Evolutionary conservation across 305 asterid genomes (phyloP).

Genomic region (Fraxinus latifolia): DNA sequence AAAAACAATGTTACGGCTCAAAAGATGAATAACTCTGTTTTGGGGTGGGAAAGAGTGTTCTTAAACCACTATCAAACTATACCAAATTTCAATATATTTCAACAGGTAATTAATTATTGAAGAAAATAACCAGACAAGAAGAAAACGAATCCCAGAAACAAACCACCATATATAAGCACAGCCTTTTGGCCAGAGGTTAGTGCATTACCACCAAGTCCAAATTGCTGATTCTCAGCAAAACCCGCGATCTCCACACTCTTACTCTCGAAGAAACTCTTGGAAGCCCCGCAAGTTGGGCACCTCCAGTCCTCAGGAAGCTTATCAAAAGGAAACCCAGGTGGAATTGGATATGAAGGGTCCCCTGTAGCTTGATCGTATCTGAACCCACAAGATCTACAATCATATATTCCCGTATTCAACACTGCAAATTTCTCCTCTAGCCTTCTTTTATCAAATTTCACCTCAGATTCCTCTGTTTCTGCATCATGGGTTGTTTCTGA

Average conservation of each 20-base stretch:
- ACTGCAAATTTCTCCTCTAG: constrained; percentile 88
- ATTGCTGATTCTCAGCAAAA: constrained; percentile 90
- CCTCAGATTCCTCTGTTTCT: constrained; percentile 24
- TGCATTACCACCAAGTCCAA: constrained; percentile 79
- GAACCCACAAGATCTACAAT: constrained; percentile 84
- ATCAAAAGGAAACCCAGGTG: constrained; percentile 81
- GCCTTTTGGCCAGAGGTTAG: constrained; percentile 89
- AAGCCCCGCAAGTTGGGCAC: constrained; percentile 89
- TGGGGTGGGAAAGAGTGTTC: neutral
- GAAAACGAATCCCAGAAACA: constrained; percentile 57
- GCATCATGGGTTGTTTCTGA: constrained; percentile 22
- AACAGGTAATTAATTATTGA: constrained; percentile 41
- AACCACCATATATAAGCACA: constrained; percentile 74
- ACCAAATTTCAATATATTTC: neutral
- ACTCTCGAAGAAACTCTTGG: constrained; percentile 75
- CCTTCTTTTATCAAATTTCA: constrained; percentile 39
- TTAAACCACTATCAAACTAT: neutral
- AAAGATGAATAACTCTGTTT: neutral
- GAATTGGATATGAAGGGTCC: constrained; percentile 83
- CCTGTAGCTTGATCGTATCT: constrained; percentile 57
- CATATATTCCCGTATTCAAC: constrained; percentile 73
- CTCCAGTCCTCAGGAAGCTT: constrained; percentile 91
- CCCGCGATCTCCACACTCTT: constrained; percentile 93
- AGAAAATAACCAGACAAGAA: constrained; percentile 89
- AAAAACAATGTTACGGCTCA: neutral